phyloP scores from a whole-genome alignment of 768 basidiomycete genomes.

The Hygrophorus russula region DNA sequence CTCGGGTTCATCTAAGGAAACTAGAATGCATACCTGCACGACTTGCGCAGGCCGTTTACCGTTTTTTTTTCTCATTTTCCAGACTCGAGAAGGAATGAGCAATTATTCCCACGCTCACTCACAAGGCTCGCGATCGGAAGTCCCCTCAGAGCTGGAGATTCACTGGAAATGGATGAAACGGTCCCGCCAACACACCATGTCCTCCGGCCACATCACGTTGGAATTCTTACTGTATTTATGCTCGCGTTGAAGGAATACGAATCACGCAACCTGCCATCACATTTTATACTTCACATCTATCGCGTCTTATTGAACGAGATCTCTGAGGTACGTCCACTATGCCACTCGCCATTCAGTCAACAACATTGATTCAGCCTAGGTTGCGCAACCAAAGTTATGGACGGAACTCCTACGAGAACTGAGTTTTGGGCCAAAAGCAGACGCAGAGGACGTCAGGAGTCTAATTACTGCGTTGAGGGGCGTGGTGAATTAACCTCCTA shows the following conservation, averaged over 20 bases:
- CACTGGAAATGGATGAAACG: slow-evolving; percentile 30
- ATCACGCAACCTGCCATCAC: slow-evolving; percentile 38
- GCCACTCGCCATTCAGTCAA: not conserved
- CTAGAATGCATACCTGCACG: slow-evolving; percentile 12
- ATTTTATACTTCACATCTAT: slow-evolving; percentile 52
- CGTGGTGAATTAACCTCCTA: slow-evolving; percentile 15
- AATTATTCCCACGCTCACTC: slow-evolving; percentile 2
- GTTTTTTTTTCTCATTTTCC: not conserved
- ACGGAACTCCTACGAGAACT: slow-evolving; percentile 35
- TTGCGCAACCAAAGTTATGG: slow-evolving; percentile 51
- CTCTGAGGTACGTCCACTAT: slow-evolving; percentile 41
- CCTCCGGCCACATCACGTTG: slow-evolving; percentile 69
- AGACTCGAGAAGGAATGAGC: too few species aligned
- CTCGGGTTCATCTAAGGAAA: not conserved
- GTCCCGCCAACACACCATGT: slow-evolving; percentile 57
- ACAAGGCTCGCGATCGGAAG: not conserved
- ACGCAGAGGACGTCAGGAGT: slow-evolving; percentile 27
- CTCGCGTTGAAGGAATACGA: slow-evolving; percentile 52
- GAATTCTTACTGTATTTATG: slow-evolving; percentile 51
- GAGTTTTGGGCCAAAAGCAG: slow-evolving; percentile 31
- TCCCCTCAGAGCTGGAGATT: not conserved
- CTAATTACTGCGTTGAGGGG: slow-evolving; percentile 36
- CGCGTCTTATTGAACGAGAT: slow-evolving; percentile 61
- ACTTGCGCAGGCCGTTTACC: slow-evolving; percentile 23
- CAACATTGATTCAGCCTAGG: slow-evolving; percentile 26